Base-by-base conservation (phyloP, 2,329 filamentous ascomycete genomes). In the Rhynchosporium graminicola region DNA sequence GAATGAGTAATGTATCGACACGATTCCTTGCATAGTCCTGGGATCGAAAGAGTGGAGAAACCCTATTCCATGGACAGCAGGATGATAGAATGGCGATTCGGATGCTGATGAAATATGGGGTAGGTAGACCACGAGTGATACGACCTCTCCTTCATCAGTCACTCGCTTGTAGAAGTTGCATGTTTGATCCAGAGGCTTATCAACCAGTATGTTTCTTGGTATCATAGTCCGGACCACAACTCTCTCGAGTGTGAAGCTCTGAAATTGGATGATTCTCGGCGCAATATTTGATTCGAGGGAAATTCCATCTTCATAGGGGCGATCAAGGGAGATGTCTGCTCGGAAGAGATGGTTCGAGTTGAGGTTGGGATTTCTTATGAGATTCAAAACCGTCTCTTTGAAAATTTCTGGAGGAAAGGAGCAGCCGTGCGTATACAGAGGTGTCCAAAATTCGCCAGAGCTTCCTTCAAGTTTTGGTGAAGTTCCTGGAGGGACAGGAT, bases 81-180 rank as follows among this genome's bases (percentile, higher is more conserved):
- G 94, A 73, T 97, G 93, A 76, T 97, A 98, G 76, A 90, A 97
- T 0, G 94, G 94, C 65, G 95, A 82, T 2, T 88, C 83, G 13
- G 83, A 80, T 10, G 82, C 77, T 1, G 78, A 78, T 38, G 80
- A 74, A 8, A 86, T 80, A 75, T 97, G 92, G 7, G 94, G 92
- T 5, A 90, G 80, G 74, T 96, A 97, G 40, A 96, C 75, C 15
- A 96, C 85, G 58, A 94, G 76, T 38, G 81, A 83, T 36, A 77
- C 76, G 45, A 71, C 63, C 20, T 71, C 68, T 47, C 60, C 73
- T 69, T 45, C 64, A 38, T 33, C 67, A 69, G 31, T 72, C 70
- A 26, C 63, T 15, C 71, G 70, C 5, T 74, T 72, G 74, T 91
- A 91, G 65, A 93, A 83, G 60, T 91, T 82, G 74, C 92, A 96